Conservation (phyloP, 768 basidiomycete genomes). For the Boletus rex-veris region DNA sequence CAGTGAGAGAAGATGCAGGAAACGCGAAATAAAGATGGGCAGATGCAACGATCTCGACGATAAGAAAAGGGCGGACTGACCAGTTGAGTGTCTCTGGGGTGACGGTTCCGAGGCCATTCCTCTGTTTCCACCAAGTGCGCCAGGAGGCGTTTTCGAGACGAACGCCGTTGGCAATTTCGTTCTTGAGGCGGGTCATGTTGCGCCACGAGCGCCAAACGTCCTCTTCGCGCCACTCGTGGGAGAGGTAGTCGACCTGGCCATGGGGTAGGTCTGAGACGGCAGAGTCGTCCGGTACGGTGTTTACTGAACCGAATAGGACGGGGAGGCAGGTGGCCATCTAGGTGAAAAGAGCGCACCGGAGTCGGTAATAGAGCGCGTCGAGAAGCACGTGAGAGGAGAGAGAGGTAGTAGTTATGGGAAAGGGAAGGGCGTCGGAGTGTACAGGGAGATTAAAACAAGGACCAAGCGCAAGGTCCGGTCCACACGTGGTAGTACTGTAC, state of each 20-base stretch:
- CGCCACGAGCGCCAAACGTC: slow-evolving; percentile 99
- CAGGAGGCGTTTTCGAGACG: slow-evolving; percentile 97
- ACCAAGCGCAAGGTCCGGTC: slow-evolving; percentile 4
- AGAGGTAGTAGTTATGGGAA: not conserved
- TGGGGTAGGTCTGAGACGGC: slow-evolving; percentile 79
- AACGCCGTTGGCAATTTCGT: slow-evolving; percentile 93
- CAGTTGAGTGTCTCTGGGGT: slow-evolving; percentile 98
- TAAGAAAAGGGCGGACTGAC: slow-evolving; percentile 45
- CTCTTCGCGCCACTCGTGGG: slow-evolving; percentile 96
- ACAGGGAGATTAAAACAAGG: slow-evolving; percentile 14
- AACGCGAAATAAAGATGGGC: not conserved
- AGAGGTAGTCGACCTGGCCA: slow-evolving; percentile 97
- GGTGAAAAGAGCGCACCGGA: not conserved
- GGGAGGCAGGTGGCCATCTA: slow-evolving; percentile 67
- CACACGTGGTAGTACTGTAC: too few relatives aligned
- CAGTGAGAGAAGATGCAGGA: not conserved
- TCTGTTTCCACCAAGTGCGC: slow-evolving; percentile 99
- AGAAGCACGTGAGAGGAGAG: not conserved
- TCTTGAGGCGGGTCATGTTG: slow-evolving; percentile 97
- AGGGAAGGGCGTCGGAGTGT: slow-evolving; percentile 9
- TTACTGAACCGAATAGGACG: slow-evolving; percentile 64
- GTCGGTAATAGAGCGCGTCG: not conserved
- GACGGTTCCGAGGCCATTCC: slow-evolving; percentile 92
- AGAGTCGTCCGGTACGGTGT: slow-evolving; percentile 67
- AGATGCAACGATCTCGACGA: not conserved